Base-by-base conservation (phyloP, 805 yeast genomes). In the Cyberlindnera japonica region DNA sequence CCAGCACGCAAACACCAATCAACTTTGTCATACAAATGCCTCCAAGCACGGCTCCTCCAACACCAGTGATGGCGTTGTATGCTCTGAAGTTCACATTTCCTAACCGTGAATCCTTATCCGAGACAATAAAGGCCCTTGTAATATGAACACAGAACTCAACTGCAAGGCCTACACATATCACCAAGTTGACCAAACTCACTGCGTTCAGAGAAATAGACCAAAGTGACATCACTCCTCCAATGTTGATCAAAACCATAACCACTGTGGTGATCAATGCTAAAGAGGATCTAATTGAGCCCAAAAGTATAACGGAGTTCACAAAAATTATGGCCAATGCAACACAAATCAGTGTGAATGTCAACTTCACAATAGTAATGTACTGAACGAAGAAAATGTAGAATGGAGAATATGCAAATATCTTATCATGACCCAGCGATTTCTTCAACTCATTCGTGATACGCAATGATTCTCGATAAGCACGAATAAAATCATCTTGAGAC, bases 101-200 rank as follows among this genome's bases (percentile, higher is more conserved):
- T 9, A 62, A 44, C 34, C 71, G 55, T 6, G 66, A 50, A 35
- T 64, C 65, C 35, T 55, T 54, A 37, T 66, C 68, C 21, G 55
- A 57, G n/a, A 59, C 56, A 9, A 60, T 50, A 60, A 79, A 91
- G 2, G 93, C 88, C 42, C 93, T 69, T 1, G 88, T 83, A 40
- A 93, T 73, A 61, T 91, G 98, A 24, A 84, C 76, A 44, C 96
- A 88, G 58, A 91, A 93, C 62, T 93, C 99, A 25, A 93, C 96
- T 2, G 93, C 90, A 26, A 91, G 66, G 0, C 99, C 99, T 3
- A 83, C 80, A 59, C 97, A 91, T n/a, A 91, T 91, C 25, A 93
- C 73, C 41, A 91, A 70, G 53, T 91, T 91, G 15, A 93, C 98
- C 46, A 93, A 67, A 44, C 91, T 79, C 3, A 91, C 87, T 0